Conservation (phyloP, 2,329 filamentous ascomycete species). For the Grosmannia huntii region DNA sequence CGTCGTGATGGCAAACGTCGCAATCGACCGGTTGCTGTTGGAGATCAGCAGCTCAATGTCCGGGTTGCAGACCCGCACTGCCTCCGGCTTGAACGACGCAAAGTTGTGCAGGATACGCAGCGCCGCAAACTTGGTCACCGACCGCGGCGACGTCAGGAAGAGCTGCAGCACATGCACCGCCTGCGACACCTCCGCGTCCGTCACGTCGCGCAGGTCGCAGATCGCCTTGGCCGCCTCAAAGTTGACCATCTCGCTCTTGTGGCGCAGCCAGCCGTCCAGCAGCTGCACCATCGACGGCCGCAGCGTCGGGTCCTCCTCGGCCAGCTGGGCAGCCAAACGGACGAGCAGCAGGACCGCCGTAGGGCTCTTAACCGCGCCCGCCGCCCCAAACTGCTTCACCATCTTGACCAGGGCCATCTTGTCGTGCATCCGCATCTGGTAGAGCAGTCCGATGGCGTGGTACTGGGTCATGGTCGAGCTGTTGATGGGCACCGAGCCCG, state of each 20-base stretch:
- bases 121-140: constrained; percentile 94
- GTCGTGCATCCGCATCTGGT: constrained; percentile 96
- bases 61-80: constrained; percentile 86
- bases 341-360: constrained; percentile 88
- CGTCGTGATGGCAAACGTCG: constrained; percentile 96
- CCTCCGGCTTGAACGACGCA: constrained; percentile 88
- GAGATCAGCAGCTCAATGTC: constrained; percentile 96
- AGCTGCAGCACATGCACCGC: constrained; percentile 92
- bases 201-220: constrained; percentile 85
- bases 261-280: constrained; percentile 88
- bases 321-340: constrained; percentile 80
- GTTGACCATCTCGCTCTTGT: constrained; percentile 99
- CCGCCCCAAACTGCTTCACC: constrained; percentile 95
- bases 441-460: constrained; percentile 91
- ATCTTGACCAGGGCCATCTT: constrained; percentile 98
- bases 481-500: constrained; percentile 53
- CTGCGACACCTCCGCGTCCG: constrained; percentile 80
- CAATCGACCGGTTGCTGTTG: constrained; percentile 93
- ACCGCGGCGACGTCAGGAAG: constrained; percentile 88
- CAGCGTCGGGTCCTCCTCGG: constrained; percentile 80
- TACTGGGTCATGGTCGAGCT: constrained; percentile 98
- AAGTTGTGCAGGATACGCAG: constrained; percentile 95
- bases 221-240: constrained; percentile 98
- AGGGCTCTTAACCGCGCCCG: constrained; percentile 88
- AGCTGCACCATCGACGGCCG: constrained; percentile 95